Base-by-base conservation (phyloP, 2,329 filamentous ascomycete species). In the Pestalotiopsis sp. region DNA sequence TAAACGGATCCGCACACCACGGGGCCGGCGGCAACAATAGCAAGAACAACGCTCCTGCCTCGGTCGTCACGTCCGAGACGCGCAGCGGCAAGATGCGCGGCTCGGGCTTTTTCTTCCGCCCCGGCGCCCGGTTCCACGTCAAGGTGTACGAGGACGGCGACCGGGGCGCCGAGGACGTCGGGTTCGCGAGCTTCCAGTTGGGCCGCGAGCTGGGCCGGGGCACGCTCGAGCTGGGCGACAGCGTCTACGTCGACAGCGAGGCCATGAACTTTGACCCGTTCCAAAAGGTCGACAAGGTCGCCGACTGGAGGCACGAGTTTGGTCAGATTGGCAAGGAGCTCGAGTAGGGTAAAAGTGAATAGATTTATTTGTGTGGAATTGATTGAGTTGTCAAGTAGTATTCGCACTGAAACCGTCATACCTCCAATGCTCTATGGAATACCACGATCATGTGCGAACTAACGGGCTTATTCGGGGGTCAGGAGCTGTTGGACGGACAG, bases 241-340 rank as follows among this genome's bases (percentile, higher is more conserved):
- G 73, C 20, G 74, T 79, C 6, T 76, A 74, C 49, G 76, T 79
- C 7, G 77, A 79, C 45, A 78, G 76, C 61, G 77, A 79, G 67
- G 75, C 72, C 5, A 73, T 79, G 61, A 80, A 79, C 61, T 71
- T 74, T 61, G 77, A 80, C 65, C 77, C 73, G n/a, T 78, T 76
- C 73, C 74, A 74, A 70, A 75, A 76, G 69, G 73, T 73, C 4
- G 74, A 74, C 49, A 76, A 74, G 65, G 73, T 79, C 1, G 69
- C 66, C 4, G 72, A 75, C 67, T 79, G 78, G 78, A 69, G 74
- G 2, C 67, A 74, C 14, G 75, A 78, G 67, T 80, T 79, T 58
- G 65, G 73, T 25, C 72, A 73, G 68, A 78, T 79, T 72, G 76
- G 78, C 3, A 73, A 74, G 66, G 69, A 75, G n/a, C 58, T 74